Percentiles rank a stretch among this genome's conserved stretches.
Evolutionary conservation across 257 asterid genomes (phyloP).

Genomic region (Solanum bulbocastanum): DNA sequence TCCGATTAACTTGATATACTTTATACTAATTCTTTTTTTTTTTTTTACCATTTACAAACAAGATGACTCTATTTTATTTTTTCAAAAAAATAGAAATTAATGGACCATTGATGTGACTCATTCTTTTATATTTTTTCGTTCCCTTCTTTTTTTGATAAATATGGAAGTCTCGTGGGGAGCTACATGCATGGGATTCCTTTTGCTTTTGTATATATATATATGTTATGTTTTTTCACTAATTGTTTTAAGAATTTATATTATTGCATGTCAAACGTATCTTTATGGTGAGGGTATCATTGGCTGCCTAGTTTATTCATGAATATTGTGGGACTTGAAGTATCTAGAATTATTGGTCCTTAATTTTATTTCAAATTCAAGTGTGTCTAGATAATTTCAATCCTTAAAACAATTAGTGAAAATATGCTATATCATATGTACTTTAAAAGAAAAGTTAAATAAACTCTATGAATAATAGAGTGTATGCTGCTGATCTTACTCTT

Average conservation of each 20-base stretch:
- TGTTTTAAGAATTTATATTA: background rate
- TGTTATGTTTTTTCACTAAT: too few species aligned
- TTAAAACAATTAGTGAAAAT: background rate
- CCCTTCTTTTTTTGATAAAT: background rate
- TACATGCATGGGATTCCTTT: constrained; percentile 5
- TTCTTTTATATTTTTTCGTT: background rate
- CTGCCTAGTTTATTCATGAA: background rate
- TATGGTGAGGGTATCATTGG: constrained; percentile 2
- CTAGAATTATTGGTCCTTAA: background rate
- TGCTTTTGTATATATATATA: background rate
- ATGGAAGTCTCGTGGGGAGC: background rate
- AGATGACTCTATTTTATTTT: background rate
- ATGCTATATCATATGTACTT: background rate
- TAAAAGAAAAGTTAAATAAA: background rate
- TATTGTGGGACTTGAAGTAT: background rate
- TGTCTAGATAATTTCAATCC: background rate
- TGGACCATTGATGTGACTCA: background rate
- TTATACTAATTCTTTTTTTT: background rate
- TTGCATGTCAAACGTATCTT: constrained; percentile 5
- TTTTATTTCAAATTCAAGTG: background rate
- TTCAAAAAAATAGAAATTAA: background rate
- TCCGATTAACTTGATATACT: background rate
- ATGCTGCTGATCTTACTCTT: background rate
- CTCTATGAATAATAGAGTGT: background rate
- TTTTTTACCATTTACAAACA: background rate